phyloP scores from a whole-genome alignment of 169 alveolate species.

The Eimeria falciformis region DNA sequence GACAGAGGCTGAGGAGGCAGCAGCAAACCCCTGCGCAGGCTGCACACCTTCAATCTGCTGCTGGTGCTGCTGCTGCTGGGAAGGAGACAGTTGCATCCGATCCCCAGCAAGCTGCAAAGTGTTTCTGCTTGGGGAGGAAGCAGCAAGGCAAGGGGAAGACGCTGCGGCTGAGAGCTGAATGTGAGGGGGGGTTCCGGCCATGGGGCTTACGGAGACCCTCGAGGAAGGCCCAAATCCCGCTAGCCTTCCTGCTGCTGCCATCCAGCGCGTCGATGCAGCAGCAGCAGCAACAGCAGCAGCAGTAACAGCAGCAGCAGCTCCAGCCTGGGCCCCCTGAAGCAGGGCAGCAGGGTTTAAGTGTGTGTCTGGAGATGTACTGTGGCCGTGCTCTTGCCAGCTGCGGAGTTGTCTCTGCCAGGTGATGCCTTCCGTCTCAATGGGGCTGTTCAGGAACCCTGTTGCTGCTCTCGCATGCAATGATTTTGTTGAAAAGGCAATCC shows the following conservation, averaged over 20 bases:
- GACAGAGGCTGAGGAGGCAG: background rate
- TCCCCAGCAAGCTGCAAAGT: background rate
- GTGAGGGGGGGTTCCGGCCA: background rate
- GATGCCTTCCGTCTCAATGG: too few relatives aligned
- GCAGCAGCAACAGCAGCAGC: slow-evolving; percentile 52
- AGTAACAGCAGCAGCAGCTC: slow-evolving; percentile 42
- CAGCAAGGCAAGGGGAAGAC: background rate
- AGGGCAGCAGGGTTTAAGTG: slow-evolving; percentile 13
- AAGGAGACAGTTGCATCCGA: slow-evolving; percentile 3
- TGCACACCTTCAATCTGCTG: slow-evolving; percentile 20
- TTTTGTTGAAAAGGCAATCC: too few relatives aligned
- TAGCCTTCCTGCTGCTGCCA: background rate
- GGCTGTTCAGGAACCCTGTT: too few relatives aligned
- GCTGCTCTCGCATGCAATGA: too few relatives aligned
- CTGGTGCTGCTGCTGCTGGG: slow-evolving; percentile 24
- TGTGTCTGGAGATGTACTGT: background rate
- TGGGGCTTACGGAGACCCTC: slow-evolving; percentile 4
- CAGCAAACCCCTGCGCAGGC: background rate
- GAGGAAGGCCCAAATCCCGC: background rate
- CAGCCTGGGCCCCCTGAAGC: slow-evolving; percentile 37
- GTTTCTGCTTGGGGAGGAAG: slow-evolving; percentile 6
- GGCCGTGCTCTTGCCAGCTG: slow-evolving; percentile 14
- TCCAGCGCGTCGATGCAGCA: slow-evolving; percentile 42
- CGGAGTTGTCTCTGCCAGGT: slow-evolving; percentile 41
- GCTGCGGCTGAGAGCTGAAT: background rate